Evolutionary conservation across 306 rosid genomes (phyloP), one percentile per base, ranked within the genome.

Genomic region (Comarum palustre): DNA sequence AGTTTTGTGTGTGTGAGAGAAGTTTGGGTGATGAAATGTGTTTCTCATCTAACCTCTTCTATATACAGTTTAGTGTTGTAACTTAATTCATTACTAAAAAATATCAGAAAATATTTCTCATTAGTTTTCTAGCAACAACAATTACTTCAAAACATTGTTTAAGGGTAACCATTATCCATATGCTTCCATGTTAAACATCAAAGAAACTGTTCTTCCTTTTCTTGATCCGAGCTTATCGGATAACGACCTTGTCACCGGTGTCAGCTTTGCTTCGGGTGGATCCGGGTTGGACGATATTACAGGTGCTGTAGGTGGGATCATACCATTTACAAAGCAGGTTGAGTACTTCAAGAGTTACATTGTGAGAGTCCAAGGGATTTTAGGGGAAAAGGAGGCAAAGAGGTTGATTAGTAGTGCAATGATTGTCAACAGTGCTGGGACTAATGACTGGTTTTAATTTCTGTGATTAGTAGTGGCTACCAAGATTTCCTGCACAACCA

Each of bases 181-280:
- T 50, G 90, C 96, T 15, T 85, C 90, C 15, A 0, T 17, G 22
- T 5, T 82, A 50, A 74, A 69, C 5, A 77, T 90, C 75, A 88
- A 92, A 79, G 88, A 88, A 24, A 58, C 34, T 20, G 78, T 90
- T 15, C 94, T 89, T 76, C 84, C 90, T 42, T 88, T 82, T 25
- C 64, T 86, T 31, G 78, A 90, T 9, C 89, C 86, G 17, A 62
- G 43, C 11, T 78, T 87, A 1, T 68, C 90, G 13, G 66, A 84
- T 31, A 67, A 75, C 43, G 83, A 92, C 14, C 69, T 86, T 16
- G 73, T 74, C 32, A 85, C 90, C 0, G 90, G 96, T 3, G 92
- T 92, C 31, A 45, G 84, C 78, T 92, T 92, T 24, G 96, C 88
- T 0, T 92, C 89, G 0, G 88, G 80, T 0, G 92, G 86, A 31